Conservation (phyloP, 2,329 filamentous ascomycete species). For the Monosporascus cannonballus region DNA sequence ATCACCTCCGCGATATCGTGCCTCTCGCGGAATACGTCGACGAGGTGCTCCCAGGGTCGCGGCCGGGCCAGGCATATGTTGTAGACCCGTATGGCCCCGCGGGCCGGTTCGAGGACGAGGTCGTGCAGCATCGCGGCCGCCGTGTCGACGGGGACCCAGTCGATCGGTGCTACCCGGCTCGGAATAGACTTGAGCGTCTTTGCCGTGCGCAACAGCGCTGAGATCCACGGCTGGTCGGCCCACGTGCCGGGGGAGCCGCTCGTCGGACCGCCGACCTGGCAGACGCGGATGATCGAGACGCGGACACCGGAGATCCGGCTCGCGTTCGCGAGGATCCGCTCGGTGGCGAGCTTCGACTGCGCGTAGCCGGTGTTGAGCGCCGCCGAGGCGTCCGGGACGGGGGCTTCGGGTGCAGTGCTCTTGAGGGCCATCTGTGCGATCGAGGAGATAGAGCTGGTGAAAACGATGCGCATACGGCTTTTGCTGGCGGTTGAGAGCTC, state of each 20-base stretch:
- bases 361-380: conserved; percentile 14
- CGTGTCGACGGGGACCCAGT: conserved; percentile 14
- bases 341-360: conserved; percentile 15
- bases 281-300: conserved; percentile 12
- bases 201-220: conserved; percentile 11
- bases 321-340: conserved; percentile 11
- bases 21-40: conserved; percentile 2
- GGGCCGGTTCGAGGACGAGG: not conserved
- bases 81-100: conserved; percentile 1
- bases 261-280: conserved; percentile 13
- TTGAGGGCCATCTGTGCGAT: not conserved
- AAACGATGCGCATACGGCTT: conserved; percentile 9
- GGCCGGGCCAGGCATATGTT: conserved; percentile 4
- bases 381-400: conserved; percentile 7
- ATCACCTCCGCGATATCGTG: conserved; percentile 2
- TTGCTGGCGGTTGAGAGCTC: conserved; percentile 2
- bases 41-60: conserved; percentile 7
- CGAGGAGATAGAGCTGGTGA: conserved; percentile 14
- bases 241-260: not conserved
- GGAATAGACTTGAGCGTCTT: conserved; percentile 10
- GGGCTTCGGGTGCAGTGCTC: not conserved
- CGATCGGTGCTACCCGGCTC: conserved; percentile 3
- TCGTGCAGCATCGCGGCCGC: conserved; percentile 8
- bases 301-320: conserved; percentile 4
- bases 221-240: conserved; percentile 18